These are phyloP conservation scores for Penicillium paneum DNA, from an alignment of 2,329 filamentous ascomycete genomes.

Conservation along the genomic window DNA sequence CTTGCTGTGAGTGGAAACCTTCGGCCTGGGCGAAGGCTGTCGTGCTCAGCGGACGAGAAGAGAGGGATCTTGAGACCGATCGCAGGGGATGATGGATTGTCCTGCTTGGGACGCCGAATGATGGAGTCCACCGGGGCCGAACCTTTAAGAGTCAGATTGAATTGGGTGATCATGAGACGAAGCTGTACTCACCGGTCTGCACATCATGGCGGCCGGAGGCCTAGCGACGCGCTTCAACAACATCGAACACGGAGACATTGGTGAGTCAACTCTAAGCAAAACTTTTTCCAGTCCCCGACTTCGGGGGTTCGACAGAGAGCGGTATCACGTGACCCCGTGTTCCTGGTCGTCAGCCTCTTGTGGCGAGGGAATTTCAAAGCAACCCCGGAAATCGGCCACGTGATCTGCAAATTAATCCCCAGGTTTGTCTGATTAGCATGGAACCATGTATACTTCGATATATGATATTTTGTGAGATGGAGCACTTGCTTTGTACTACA, in stretches of 20 bases:
- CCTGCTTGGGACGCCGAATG: background rate
- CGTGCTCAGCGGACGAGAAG: background rate
- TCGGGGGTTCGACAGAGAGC: background rate
- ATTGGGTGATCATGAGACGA: background rate
- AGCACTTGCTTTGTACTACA: background rate
- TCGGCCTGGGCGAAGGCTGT: background rate
- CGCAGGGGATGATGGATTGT: conserved; percentile 2
- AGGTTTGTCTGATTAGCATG: background rate
- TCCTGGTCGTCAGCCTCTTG: background rate
- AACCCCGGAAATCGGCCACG: background rate
- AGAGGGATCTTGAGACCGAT: background rate
- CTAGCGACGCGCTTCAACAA: conserved; percentile 4
- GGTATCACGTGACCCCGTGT: background rate
- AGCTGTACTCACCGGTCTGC: background rate
- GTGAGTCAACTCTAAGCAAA: conserved; percentile 1
- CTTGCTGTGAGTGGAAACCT: background rate
- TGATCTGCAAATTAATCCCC: background rate
- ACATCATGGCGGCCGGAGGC: background rate
- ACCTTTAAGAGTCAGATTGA: background rate
- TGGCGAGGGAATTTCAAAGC: background rate
- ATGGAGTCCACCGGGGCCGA: background rate
- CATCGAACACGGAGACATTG: conserved; percentile 7
- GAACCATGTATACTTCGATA: background rate
- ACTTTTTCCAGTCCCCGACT: background rate
- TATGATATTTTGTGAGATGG: background rate